Base-by-base conservation (phyloP, 495 filamentous ascomycete genomes). In the Platismatia glauca region DNA sequence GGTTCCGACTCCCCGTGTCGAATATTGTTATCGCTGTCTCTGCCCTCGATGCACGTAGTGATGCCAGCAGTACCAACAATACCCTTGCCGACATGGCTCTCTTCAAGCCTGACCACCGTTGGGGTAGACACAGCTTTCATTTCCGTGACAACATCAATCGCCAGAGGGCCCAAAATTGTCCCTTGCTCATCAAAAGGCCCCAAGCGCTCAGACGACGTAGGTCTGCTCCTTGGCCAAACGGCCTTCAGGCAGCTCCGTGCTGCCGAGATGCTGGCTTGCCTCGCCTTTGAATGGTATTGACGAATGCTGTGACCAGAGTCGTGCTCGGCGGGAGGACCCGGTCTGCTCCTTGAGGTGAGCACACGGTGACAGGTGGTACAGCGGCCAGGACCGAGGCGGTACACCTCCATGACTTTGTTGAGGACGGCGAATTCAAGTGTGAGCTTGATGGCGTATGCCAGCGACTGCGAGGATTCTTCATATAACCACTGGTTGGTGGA, bases 381-480 rank as follows among this genome's bases (percentile, higher is more conserved):
- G 18, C 34, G 20, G 43, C 64, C 58, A 22, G 63, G 64, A n/a
- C 66, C 46, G 20, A 66, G 46, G 55, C 60, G 64, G 62, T 67
- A 65, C 15, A 67, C 62, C 24, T 67, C 62, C 66, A 67, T 66
- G 33, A 84, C 68, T n/a, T 76, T 76, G 20, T 80, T 80, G 2
- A 83, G 70, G 31, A 82, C 77, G 20, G 76, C 75, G 59, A 81
- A 82, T 69, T 83, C 81, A 18, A 83, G 70, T 55, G 79, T 81
- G 37, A 82, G 69, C 67, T 83, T 83, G 68, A 83, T 72, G 57
- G 79, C 78, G 64, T 83, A 83, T 0, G 75, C 75, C 33, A 77
- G 74, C 0, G 78, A 75, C 55, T 83, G 81, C 59, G 81, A 75
- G 63, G 76, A 73, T 24, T 78, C 76, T 66, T 83, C 77, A 7